Percentiles rank a stretch among this genome's conserved stretches.
Evolutionary conservation across 768 basidiomycete species (phyloP).

Genomic region (Amanita fuliginea): DNA sequence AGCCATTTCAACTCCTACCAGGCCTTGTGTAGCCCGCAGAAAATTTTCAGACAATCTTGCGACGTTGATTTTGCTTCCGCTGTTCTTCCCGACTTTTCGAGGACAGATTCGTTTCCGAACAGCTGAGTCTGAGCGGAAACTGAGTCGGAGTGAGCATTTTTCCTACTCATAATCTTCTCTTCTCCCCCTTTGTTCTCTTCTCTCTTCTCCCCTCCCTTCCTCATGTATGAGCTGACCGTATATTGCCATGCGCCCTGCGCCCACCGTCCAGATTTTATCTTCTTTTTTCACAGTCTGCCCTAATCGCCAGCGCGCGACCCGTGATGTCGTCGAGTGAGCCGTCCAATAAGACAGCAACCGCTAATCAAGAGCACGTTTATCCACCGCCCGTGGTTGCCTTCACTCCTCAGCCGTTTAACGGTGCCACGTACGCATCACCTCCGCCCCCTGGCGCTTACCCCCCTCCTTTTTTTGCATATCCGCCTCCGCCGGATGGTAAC

Average conservation of each 20-base stretch:
- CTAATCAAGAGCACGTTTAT: conserved; percentile 22
- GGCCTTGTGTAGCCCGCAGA: neutral
- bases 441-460: conserved; percentile 25
- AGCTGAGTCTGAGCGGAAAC: conserved; percentile 19
- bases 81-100: conserved; percentile 2
- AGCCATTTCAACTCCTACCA: conserved; percentile 6
- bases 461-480: conserved; percentile 29
- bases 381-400: conserved; percentile 21
- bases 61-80: neutral
- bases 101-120: conserved; percentile 6
- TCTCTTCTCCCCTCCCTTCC: conserved; percentile 6
- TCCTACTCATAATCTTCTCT: conserved; percentile 14
- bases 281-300: neutral
- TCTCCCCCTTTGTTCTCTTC: neutral
- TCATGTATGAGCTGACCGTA: conserved; percentile 7
- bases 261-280: neutral
- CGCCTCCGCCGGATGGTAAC: conserved; percentile 27
- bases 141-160: conserved; percentile 34
- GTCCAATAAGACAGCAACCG: conserved; percentile 17
- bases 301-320: neutral
- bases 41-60: too few species aligned
- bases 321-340: conserved; percentile 22
- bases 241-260: neutral
- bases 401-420: conserved; percentile 21
- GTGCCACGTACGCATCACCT: conserved; percentile 20